Percentiles rank a stretch among this genome's conserved stretches.
Conservation (phyloP, 805 yeast species). For the Saccharomycopsis sp. region DNA sequence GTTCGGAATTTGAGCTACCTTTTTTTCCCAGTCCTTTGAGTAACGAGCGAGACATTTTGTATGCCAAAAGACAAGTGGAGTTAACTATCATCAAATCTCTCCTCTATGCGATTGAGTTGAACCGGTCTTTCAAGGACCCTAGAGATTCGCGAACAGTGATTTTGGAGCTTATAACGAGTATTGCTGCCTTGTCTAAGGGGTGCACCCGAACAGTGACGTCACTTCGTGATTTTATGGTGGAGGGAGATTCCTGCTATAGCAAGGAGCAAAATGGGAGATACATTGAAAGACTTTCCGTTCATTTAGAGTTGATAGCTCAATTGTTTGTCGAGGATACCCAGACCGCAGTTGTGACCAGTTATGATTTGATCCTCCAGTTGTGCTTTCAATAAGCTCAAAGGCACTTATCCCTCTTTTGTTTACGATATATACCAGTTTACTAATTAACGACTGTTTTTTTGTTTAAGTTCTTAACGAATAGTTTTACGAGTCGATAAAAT, state of each 20-base stretch:
- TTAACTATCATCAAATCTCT: conserved; percentile 12
- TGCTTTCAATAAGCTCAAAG: conserved; percentile 11
- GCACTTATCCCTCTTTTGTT: neutral
- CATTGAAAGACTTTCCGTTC: conserved; percentile 14
- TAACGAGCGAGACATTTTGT: conserved; percentile 12
- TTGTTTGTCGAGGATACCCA: conserved; percentile 4
- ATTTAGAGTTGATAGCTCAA: conserved; percentile 9
- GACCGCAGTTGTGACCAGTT: conserved; percentile 11
- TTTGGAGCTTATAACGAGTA: conserved; percentile 5
- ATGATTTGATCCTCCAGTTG: conserved; percentile 15
- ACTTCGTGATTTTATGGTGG: neutral
- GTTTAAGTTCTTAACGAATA: too few species aligned
- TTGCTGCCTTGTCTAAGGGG: conserved; percentile 14
- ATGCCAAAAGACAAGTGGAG: conserved; percentile 19
- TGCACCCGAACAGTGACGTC: neutral
- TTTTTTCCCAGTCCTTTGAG: conserved; percentile 11
- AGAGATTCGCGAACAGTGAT: conserved; percentile 3
- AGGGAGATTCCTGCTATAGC: conserved; percentile 4
- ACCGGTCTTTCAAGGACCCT: neutral
- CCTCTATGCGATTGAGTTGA: conserved; percentile 7
- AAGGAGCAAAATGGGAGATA: conserved; percentile 7
- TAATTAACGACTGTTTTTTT: neutral
- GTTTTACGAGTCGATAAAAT: too few species aligned
- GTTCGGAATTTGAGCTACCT: conserved; percentile 11
- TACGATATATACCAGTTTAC: neutral